phyloP scores from a whole-genome alignment of 208 protist genomes.

The Tritrichomonas foetus region DNA sequence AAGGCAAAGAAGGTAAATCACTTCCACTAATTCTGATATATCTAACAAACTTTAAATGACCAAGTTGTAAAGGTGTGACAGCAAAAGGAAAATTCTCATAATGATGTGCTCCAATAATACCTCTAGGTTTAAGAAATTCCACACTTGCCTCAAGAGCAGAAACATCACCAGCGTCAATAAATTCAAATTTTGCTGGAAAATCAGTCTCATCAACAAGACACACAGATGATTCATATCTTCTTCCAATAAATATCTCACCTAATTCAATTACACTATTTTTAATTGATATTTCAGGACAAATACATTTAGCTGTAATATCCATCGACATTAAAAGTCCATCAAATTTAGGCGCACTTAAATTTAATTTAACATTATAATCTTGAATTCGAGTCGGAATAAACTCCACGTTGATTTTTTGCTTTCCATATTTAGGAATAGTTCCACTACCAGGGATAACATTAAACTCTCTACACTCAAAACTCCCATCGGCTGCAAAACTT shows the following conservation, averaged over 20 bases:
- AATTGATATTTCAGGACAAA: not conserved
- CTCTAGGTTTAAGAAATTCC: not conserved
- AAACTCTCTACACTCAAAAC: not conserved
- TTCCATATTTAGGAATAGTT: not conserved
- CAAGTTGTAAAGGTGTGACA: not conserved
- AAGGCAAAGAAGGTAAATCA: not conserved
- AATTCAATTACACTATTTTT: not conserved
- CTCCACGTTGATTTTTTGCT: not conserved
- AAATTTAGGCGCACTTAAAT: not conserved
- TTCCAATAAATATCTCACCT: not conserved
- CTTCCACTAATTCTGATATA: not conserved
- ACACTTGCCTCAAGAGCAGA: not conserved
- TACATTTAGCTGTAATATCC: not conserved
- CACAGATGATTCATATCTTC: not conserved
- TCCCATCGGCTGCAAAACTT: not conserved
- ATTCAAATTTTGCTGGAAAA: conserved; percentile 32
- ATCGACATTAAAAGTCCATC: not conserved
- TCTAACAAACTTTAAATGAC: not conserved
- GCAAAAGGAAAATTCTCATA: not conserved
- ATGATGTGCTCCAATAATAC: not conserved
- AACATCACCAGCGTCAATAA: not conserved
- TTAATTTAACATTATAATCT: not conserved
- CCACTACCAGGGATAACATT: not conserved
- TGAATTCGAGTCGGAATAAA: conserved; percentile 31
- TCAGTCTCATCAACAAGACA: not conserved